A percentile compares a stretch with the other conserved stretches of the same genome.
phyloP scores from a whole-genome alignment of 1,284 basidiomycete genomes.

The Ganoderma resinaceum region DNA sequence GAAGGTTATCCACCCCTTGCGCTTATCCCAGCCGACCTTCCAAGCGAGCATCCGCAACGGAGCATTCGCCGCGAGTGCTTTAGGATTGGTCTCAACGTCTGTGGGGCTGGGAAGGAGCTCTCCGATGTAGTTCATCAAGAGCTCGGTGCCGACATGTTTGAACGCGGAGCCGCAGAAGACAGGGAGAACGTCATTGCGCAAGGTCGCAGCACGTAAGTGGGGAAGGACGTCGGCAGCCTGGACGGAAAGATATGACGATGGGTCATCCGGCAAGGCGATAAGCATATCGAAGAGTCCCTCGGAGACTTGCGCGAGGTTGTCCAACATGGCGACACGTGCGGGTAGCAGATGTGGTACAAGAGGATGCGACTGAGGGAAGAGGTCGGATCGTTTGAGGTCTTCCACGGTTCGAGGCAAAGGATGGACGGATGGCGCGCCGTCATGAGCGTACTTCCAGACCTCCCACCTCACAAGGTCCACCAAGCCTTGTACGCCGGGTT shows the following conservation, averaged over 20 bases:
- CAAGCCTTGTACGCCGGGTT: constrained; percentile 79
- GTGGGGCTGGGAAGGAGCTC: constrained; percentile 82
- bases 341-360: constrained; percentile 67
- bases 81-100: constrained; percentile 60
- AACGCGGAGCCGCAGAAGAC: constrained; percentile 86
- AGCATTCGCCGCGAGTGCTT: constrained; percentile 44
- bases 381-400: constrained; percentile 46
- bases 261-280: constrained; percentile 59
- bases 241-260: constrained; percentile 70
- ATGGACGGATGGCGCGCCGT: constrained; percentile 51
- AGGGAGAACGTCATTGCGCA: constrained; percentile 75
- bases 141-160: constrained; percentile 82
- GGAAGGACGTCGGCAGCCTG: constrained; percentile 57
- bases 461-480: constrained; percentile 86
- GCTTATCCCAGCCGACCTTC: constrained; percentile 90
- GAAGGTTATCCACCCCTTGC: constrained; percentile 90
- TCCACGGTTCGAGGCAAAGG: constrained; percentile 60
- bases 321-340: constrained; percentile 76
- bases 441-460: constrained; percentile 72
- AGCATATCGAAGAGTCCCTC: constrained; percentile 80
- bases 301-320: constrained; percentile 82
- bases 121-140: constrained; percentile 83
- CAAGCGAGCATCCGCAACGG: constrained; percentile 79
- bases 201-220: constrained; percentile 72
- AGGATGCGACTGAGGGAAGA: constrained; percentile 68